Evolutionary conservation across 805 yeast species (phyloP), one percentile per base, ranked within the genome.

Genomic region (Clavispora fructus): DNA sequence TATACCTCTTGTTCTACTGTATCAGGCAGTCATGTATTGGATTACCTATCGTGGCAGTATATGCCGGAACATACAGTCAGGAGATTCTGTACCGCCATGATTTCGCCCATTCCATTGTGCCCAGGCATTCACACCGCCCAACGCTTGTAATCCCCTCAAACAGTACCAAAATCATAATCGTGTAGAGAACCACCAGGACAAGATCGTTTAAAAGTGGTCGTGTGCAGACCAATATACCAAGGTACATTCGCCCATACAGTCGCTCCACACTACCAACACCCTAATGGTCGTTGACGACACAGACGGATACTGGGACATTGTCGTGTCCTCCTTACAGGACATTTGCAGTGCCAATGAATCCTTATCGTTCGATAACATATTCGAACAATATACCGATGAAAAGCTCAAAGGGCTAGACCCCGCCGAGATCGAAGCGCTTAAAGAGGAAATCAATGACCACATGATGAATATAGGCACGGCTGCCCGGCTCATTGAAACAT

Each of bases 231-330:
- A 10, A 29, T 12, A 11, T 44, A 41, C 41, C 8, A 8, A 35
- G 5, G 23, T 19, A 14, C 12, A 35, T n/a, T n/a, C n/a, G n/a
- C 38, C 19, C 14, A 10, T n/a, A 4, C 2, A 7, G 5, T 10
- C 29, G 17, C 30, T 19, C 14, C 17, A n/a, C 27, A 17, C 6
- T 14, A 25, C 17, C 13, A 25, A 14, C 16, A 37, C 29, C 17
- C 14, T 9, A 14, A 53, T 52, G 55, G 54, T 45, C 7, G 53
- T 47, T 10, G 48, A 47, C 33, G 60, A 57, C 45, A 75, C 78
- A 71, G 83, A 79, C 25, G 80, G 84, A 1, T 75, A 78, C 54
- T 85, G 92, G 92, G 86, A 82, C 54, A 74, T 77, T 28, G 82
- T 82, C 6, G 68, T 81, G 3, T 74, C 88, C 7, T 80, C 85